Percentiles rank a stretch among this genome's conserved stretches.
Evolutionary conservation across 371 early-diverging fungal genomes (phyloP).

Genomic region (Saksenaea vasiformis): DNA sequence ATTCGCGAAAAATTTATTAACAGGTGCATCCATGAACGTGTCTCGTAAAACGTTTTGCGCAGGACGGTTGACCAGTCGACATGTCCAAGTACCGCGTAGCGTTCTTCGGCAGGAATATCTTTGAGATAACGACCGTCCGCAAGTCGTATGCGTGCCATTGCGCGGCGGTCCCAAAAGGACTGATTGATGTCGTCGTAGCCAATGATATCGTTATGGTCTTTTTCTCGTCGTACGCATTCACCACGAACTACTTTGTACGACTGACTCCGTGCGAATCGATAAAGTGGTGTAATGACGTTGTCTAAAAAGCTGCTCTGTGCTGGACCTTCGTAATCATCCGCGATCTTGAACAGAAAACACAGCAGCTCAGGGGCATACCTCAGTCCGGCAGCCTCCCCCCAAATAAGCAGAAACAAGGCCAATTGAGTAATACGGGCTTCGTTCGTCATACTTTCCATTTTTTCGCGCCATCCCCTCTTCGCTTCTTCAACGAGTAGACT

Average conservation of each 20-base stretch:
- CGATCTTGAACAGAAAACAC: conserved; percentile 82
- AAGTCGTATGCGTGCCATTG: conserved; percentile 62
- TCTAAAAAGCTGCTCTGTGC: conserved; percentile 59
- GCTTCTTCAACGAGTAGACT: conserved; percentile 52
- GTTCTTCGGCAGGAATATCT: conserved; percentile 62
- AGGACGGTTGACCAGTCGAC: conserved; percentile 75
- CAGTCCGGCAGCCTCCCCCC: conserved; percentile 87
- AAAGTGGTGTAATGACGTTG: conserved; percentile 74
- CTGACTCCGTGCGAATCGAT: conserved; percentile 76
- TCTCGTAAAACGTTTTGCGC: conserved; percentile 83
- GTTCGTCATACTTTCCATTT: conserved; percentile 74
- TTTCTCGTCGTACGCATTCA: conserved; percentile 76
- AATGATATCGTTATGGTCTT: conserved; percentile 78
- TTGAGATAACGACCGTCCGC: conserved; percentile 59
- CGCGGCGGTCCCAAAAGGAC: conserved; percentile 78
- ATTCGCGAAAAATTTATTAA: conserved; percentile 84
- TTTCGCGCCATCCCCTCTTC: conserved; percentile 72
- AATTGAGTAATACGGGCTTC: conserved; percentile 70
- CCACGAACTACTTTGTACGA: conserved; percentile 73
- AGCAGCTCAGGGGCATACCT: conserved; percentile 82
- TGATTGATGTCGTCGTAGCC: conserved; percentile 93
- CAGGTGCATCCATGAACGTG: conserved; percentile 81
- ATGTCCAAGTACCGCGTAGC: conserved; percentile 58
- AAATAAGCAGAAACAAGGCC: conserved; percentile 78
- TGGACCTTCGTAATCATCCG: conserved; percentile 55